These are phyloP conservation scores for Pisolithus albus DNA, from an alignment of 768 basidiomycete genomes.

Conservation along the genomic window DNA sequence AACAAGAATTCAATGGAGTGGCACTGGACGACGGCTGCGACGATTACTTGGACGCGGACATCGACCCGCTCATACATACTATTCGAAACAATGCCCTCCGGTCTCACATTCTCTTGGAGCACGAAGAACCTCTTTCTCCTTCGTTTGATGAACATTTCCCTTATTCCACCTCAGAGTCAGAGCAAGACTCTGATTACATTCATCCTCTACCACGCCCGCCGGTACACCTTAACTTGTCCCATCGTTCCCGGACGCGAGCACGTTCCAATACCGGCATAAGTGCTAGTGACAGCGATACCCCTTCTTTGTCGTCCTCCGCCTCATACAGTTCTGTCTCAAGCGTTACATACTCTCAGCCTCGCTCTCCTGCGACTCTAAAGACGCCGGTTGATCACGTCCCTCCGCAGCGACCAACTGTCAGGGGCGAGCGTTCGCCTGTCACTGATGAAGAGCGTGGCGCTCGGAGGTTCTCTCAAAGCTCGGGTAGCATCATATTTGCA, in stretches of 20 bases:
- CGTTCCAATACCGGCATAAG: conserved; percentile 25
- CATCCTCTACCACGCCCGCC: conserved; percentile 18
- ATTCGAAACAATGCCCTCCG: conserved; percentile 5
- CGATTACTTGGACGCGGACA: conserved; percentile 22
- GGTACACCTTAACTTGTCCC: conserved; percentile 28
- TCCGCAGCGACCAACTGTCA: conserved; percentile 29
- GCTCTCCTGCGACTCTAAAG: conserved; percentile 23
- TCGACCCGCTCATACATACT: conserved; percentile 8
- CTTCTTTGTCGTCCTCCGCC: conserved; percentile 40
- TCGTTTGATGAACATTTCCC: conserved; percentile 13
- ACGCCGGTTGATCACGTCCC: conserved; percentile 28
- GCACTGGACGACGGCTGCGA: conserved; percentile 25
- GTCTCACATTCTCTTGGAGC: conserved; percentile 26
- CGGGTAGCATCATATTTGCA: conserved; percentile 20
- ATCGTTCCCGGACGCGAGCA: conserved; percentile 23
- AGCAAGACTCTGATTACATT: conserved; percentile 30
- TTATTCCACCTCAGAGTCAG: conserved; percentile 22
- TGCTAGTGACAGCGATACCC: conserved; percentile 38
- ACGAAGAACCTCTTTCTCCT: conserved; percentile 27
- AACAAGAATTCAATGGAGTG: conserved; percentile 16
- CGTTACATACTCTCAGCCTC: conserved; percentile 22
- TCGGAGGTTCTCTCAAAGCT: conserved; percentile 12
- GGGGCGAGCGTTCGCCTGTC: conserved; percentile 27
- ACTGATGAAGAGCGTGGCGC: conserved; percentile 12
- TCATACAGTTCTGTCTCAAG: conserved; percentile 33